Conservation (phyloP, 371 early-diverging fungal genomes). For the Sporodiniella umbellata region DNA sequence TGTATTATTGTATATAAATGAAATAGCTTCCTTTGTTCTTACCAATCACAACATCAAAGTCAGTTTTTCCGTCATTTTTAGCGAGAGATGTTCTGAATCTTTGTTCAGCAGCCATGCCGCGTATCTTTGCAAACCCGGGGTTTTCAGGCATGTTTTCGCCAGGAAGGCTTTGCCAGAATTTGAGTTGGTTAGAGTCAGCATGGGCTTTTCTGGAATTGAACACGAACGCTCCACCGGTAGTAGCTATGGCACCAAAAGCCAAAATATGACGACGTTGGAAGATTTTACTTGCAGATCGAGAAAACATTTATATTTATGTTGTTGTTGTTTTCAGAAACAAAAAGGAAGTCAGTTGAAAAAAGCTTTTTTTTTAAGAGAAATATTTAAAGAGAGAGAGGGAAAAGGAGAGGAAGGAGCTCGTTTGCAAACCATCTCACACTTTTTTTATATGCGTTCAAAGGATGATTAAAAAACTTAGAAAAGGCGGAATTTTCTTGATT, state of each 20-base stretch:
- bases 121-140: conserved; percentile 39
- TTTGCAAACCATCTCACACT: no score
- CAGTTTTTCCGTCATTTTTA: conserved; percentile 41
- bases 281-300: conserved; percentile 31
- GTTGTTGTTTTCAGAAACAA: no score
- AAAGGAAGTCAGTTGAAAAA: no score
- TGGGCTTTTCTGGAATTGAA: conserved; percentile 24
- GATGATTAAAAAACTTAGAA: no score
- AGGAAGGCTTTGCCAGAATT: conserved; percentile 44
- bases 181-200: conserved; percentile 37
- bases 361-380: no score
- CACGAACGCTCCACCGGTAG: conserved; percentile 29
- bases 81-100: conserved; percentile 40
- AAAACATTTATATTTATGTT: no score
- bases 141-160: conserved; percentile 47
- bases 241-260: conserved; percentile 32
- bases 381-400: conserved; percentile 15
- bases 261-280: conserved; percentile 27
- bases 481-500: neutral
- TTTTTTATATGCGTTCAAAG: no score
- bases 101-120: conserved; percentile 45
- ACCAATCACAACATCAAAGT: conserved; percentile 50
- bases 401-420: no score
- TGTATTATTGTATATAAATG: no score
- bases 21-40: no score